Percentiles rank a stretch among this genome's conserved stretches.
phyloP scores from a whole-genome alignment of 306 rosid species.

The Castanospermum australe region DNA sequence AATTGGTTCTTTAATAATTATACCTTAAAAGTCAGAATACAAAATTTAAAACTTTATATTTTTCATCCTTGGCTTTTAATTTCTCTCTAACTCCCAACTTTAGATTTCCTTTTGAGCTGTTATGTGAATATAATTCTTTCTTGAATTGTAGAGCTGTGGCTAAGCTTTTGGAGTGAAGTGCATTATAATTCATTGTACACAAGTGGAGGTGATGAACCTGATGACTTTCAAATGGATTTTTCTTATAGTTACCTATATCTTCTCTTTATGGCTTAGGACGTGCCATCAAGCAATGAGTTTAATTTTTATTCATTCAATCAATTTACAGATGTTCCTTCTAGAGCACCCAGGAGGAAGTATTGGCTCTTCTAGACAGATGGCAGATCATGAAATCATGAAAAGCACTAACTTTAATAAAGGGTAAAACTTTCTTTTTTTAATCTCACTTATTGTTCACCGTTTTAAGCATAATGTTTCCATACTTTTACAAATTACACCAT shows the following conservation, averaged over 20 bases:
- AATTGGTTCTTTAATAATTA: background rate
- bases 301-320: background rate
- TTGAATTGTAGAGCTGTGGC: conserved; percentile 71
- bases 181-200: conserved; percentile 89
- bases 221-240: background rate
- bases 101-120: background rate
- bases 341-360: conserved; percentile 60
- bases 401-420: background rate
- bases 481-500: conserved; percentile 8
- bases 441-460: background rate
- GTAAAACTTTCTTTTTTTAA: background rate
- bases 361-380: conserved; percentile 78
- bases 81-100: background rate
- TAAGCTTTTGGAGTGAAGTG: conserved; percentile 99
- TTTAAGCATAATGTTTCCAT: conserved; percentile 3
- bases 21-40: background rate
- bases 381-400: conserved; percentile 13
- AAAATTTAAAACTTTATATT: background rate
- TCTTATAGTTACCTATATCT: background rate
- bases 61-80: background rate
- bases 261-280: background rate
- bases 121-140: background rate
- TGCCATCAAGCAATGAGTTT: conserved; percentile 4
- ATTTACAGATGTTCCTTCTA: conserved; percentile 82
- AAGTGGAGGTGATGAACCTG: conserved; percentile 58